Percentiles rank a stretch among this genome's conserved stretches.
Evolutionary conservation across 2,329 filamentous ascomycete species (phyloP).

Genomic region (Biscogniauxia mediterranea): DNA sequence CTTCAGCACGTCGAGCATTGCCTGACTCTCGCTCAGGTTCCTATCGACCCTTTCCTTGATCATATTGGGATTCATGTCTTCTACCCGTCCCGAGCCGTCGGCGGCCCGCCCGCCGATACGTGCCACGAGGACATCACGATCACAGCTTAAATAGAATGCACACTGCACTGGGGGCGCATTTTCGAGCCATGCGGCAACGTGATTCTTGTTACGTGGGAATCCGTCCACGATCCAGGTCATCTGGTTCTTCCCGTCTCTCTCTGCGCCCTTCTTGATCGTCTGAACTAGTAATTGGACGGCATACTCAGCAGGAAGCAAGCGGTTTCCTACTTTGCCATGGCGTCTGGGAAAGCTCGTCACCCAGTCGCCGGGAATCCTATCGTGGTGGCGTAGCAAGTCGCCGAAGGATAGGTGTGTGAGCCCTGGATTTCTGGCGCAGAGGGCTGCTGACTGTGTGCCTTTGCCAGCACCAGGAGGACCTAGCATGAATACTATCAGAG

Average conservation of each 20-base stretch:
- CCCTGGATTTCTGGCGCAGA: constrained; percentile 9
- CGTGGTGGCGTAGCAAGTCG: constrained; percentile 21
- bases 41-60: constrained; percentile 15
- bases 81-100: constrained; percentile 13
- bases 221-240: constrained; percentile 22
- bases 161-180: constrained; percentile 11
- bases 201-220: constrained; percentile 17
- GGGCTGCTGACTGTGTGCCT: constrained; percentile 18
- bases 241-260: constrained; percentile 11
- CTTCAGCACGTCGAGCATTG: constrained; percentile 14
- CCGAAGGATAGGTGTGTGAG: constrained; percentile 27
- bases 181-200: constrained; percentile 14
- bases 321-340: constrained; percentile 5
- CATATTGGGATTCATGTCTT: constrained; percentile 10
- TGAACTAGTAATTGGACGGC: constrained; percentile 15
- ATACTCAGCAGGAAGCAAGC: constrained; percentile 12
- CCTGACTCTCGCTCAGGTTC: constrained; percentile 4
- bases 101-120: constrained; percentile 16
- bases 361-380: constrained; percentile 21
- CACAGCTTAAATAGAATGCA: constrained; percentile 14
- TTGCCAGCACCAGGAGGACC: constrained; percentile 26
- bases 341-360: constrained; percentile 21
- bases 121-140: constrained; percentile 6
- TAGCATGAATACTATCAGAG: constrained; percentile 21
- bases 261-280: constrained; percentile 15